Conservation (phyloP, 2,329 filamentous ascomycete genomes). For the Phoma sp. region DNA sequence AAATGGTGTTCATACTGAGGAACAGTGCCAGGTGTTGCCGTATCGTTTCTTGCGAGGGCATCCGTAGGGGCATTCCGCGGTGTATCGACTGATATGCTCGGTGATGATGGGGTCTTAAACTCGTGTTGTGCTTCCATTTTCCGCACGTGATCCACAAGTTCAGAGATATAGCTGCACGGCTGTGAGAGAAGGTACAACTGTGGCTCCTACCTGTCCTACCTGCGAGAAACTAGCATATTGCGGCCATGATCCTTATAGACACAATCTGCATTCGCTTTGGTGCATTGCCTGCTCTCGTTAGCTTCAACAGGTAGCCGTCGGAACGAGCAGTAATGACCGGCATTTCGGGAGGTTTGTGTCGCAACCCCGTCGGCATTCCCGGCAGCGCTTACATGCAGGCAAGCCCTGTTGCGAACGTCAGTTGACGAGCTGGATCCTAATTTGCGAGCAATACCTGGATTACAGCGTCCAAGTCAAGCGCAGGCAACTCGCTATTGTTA, state of each 20-base stretch:
- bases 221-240: slow-evolving; percentile 39
- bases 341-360: slow-evolving; percentile 46
- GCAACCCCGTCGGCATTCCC: slow-evolving; percentile 45
- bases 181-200: background rate
- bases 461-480: slow-evolving; percentile 27
- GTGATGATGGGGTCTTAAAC: slow-evolving; percentile 24
- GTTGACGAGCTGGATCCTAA: background rate
- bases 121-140: slow-evolving; percentile 23
- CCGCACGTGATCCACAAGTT: slow-evolving; percentile 45
- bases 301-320: slow-evolving; percentile 6
- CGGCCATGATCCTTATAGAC: slow-evolving; percentile 45
- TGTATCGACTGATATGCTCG: slow-evolving; percentile 23
- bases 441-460: slow-evolving; percentile 25
- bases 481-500: slow-evolving; percentile 8
- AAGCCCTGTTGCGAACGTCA: slow-evolving; percentile 27
- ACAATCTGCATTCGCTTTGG: slow-evolving; percentile 44
- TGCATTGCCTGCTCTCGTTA: slow-evolving; percentile 40
- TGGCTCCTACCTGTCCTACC: slow-evolving; percentile 16
- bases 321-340: slow-evolving; percentile 23
- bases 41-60: slow-evolving; percentile 21
- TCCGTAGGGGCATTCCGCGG: slow-evolving; percentile 15
- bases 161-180: slow-evolving; percentile 40
- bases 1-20: slow-evolving; percentile 43
- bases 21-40: slow-evolving; percentile 17
- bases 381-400: slow-evolving; percentile 45